Evolutionary conservation across 805 yeast species (phyloP).

Genomic region (Kodamaea hsintzibuensis): DNA sequence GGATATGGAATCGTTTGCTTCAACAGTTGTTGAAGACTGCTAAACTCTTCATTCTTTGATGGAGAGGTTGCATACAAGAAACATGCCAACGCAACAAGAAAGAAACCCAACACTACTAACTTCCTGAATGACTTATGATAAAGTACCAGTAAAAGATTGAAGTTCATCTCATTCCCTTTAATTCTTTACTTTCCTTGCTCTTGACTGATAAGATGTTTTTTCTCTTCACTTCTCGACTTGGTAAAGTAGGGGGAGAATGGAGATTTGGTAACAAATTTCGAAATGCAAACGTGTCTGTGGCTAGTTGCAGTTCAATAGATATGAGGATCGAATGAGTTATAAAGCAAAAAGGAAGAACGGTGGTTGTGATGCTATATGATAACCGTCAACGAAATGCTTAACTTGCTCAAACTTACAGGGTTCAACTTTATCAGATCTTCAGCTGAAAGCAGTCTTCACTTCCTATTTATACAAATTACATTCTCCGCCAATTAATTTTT

Average conservation of each 20-base stretch:
- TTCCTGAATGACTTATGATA: slow-evolving; percentile 10
- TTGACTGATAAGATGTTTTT: neutral
- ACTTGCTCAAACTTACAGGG: neutral
- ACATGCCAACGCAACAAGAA: neutral
- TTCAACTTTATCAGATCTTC: neutral
- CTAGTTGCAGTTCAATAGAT: too few species aligned
- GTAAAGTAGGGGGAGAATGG: too few species aligned
- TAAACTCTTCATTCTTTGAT: neutral
- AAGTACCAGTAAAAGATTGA: slow-evolving; percentile 1
- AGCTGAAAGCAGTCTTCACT: neutral
- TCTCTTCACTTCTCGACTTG: neutral
- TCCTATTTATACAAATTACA: neutral
- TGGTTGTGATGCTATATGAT: too few species aligned
- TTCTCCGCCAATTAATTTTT: neutral
- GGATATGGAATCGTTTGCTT: slow-evolving; percentile 8
- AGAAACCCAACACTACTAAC: neutral
- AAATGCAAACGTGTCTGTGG: too few species aligned
- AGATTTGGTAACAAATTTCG: too few species aligned
- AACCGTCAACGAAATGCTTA: too few species aligned
- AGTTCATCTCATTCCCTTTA: slow-evolving; percentile 5
- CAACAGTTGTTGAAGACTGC: slow-evolving; percentile 1
- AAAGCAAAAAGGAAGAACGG: too few species aligned
- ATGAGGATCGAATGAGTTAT: too few species aligned
- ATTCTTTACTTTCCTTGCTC: too few species aligned
- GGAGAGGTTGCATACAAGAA: neutral